Base-by-base conservation (phyloP, 2,329 filamentous ascomycete species). In the Aphanocladium album region DNA sequence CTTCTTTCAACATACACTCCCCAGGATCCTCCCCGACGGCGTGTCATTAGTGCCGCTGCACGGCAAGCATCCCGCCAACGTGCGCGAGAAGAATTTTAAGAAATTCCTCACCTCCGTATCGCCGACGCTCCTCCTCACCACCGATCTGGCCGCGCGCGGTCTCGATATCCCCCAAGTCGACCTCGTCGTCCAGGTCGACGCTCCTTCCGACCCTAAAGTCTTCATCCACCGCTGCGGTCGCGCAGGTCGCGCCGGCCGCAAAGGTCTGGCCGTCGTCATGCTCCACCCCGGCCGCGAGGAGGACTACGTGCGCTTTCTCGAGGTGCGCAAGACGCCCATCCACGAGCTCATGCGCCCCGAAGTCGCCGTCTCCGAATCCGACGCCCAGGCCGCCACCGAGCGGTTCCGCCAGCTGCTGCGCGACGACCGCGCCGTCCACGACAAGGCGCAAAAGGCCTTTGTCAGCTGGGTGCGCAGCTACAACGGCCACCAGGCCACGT, bases 381-480 rank as follows among this genome's bases (percentile, higher is more conserved):
- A 90, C n/a, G 89, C 86, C 0, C 72, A 76, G 1, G 70, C 75
- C 1, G 78, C 82, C 0, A 86, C 85, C 0, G 72, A 82, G 11
- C 80, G 76, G 50, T 88, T 96, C 60, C 83, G 90, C 27, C 76
- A 79, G 12, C 70, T 84, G 3, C 82, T 87, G 14, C 69, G 71
- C 43, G 67, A 74, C 9, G 83, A 85, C 63, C 76, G 81, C 47
- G 80, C 78, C 3, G 71, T 95, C 12, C 88, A 95, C 71, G 92
- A 97, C 72, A 95, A 96, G 69, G 92, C 89, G 0, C 91, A 96
- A 70, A 87, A 88, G 63, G 95, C 88, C 0, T 98, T 99, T 67
- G 93, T 98, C 23, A 93, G 89, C 70, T 98, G 92, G 90, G 86
- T 96, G 1, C 86, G 92, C 70, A 89, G 90, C 66, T 98, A 98